These are phyloP conservation scores for Solanum boliviense DNA, from an alignment of 257 asterid species.

Conservation along the genomic window DNA sequence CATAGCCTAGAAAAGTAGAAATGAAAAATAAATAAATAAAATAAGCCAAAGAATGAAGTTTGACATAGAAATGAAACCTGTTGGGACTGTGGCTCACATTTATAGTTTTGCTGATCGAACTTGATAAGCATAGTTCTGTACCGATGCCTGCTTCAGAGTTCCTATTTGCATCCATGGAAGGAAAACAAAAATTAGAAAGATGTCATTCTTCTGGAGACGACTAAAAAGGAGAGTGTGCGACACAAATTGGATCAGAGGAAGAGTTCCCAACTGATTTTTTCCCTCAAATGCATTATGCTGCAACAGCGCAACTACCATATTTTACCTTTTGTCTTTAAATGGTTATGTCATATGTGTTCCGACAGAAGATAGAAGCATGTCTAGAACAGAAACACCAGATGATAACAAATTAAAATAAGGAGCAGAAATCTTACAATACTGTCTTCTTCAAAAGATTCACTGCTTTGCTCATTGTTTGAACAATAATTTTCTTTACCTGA, in stretches of 20 bases:
- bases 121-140: neutral
- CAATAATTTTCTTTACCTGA: slow-evolving; percentile 14
- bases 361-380: neutral
- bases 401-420: neutral
- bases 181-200: neutral
- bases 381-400: neutral
- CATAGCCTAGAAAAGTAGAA: neutral
- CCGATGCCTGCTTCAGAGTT: neutral
- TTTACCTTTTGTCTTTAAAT: neutral
- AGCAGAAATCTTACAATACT: neutral
- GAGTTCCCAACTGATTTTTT: too few species aligned
- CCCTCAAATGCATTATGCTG: too few species aligned
- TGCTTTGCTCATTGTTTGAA: slow-evolving; percentile 5
- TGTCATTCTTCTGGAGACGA: neutral
- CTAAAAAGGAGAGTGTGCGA: too few species aligned
- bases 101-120: neutral
- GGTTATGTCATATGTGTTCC: neutral
- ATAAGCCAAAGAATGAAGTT: neutral
- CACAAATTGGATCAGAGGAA: too few species aligned
- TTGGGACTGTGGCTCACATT: neutral
- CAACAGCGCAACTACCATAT: too few species aligned
- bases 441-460: neutral
- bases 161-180: neutral
- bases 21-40: neutral
- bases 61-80: neutral